phyloP scores from a whole-genome alignment of 345 rosid species.

The Sonneratia caseolaris region DNA sequence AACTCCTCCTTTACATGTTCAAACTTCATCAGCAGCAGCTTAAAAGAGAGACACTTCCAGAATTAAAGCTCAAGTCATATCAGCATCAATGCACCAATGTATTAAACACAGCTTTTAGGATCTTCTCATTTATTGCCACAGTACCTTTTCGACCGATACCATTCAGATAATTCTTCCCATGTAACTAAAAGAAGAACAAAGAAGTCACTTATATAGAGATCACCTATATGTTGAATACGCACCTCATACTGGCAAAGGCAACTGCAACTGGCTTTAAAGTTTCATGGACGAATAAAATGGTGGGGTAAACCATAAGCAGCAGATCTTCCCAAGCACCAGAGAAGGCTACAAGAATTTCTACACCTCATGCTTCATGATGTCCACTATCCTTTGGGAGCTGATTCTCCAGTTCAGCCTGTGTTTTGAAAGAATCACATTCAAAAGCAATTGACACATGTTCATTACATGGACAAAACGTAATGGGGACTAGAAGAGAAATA shows the following conservation, averaged over 20 bases:
- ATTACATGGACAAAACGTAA: neutral
- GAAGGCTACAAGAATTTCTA: neutral
- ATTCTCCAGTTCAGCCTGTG: slow-evolving; percentile 7
- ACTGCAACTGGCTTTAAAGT: neutral
- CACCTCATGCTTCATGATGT: neutral
- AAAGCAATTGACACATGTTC: neutral
- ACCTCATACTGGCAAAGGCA: neutral
- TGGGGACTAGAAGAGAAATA: neutral
- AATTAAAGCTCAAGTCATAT: neutral
- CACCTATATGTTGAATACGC: neutral
- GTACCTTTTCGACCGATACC: neutral
- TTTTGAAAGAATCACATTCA: neutral
- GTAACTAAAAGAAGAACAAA: neutral
- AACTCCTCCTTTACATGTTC: slow-evolving; percentile 6
- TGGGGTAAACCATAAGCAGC: neutral
- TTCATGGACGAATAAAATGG: neutral
- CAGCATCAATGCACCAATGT: neutral
- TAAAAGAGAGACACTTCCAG: neutral
- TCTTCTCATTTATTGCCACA: neutral
- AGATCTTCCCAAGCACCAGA: neutral
- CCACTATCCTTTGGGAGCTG: neutral
- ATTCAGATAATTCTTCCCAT: neutral
- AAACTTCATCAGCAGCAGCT: neutral
- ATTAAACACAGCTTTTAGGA: neutral
- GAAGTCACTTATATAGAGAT: neutral